phyloP scores from a whole-genome alignment of 2,329 filamentous ascomycete species.

The Stemphylium beticola region DNA sequence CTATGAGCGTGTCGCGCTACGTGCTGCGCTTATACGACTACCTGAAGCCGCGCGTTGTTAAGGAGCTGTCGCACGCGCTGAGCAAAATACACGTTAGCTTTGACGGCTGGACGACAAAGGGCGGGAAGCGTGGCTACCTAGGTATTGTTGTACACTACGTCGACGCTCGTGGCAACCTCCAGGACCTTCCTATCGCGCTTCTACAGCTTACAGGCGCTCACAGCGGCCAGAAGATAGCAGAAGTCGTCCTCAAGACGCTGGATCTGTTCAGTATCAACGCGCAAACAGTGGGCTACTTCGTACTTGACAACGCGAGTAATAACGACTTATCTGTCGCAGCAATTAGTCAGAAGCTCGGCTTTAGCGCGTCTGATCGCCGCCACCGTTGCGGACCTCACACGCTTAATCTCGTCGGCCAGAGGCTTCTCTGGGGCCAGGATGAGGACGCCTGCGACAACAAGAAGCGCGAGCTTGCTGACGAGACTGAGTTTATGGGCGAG shows the following conservation, averaged over 20 bases:
- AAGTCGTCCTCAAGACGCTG: background rate
- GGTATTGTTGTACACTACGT: constrained; percentile 6
- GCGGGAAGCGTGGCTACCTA: constrained; percentile 6
- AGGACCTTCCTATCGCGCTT: constrained; percentile 8
- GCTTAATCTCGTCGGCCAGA: too few relatives aligned
- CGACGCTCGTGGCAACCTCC: background rate
- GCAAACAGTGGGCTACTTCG: constrained; percentile 2
- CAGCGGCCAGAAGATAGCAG: constrained; percentile 2
- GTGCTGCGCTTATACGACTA: background rate
- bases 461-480: too few relatives aligned
- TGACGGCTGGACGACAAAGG: constrained; percentile 4
- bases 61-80: background rate
- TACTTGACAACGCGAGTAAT: constrained; percentile 6
- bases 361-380: background rate
- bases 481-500: too few relatives aligned
- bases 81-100: constrained; percentile 10
- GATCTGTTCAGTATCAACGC: constrained; percentile 1
- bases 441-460: too few relatives aligned
- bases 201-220: constrained; percentile 5
- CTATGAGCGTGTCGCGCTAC: background rate
- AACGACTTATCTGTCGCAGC: constrained; percentile 5
- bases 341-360: background rate
- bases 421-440: too few relatives aligned
- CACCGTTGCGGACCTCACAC: too few relatives aligned
- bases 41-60: background rate